Base-by-base conservation (phyloP, 257 asterid genomes). In the Apocynum venetum region DNA sequence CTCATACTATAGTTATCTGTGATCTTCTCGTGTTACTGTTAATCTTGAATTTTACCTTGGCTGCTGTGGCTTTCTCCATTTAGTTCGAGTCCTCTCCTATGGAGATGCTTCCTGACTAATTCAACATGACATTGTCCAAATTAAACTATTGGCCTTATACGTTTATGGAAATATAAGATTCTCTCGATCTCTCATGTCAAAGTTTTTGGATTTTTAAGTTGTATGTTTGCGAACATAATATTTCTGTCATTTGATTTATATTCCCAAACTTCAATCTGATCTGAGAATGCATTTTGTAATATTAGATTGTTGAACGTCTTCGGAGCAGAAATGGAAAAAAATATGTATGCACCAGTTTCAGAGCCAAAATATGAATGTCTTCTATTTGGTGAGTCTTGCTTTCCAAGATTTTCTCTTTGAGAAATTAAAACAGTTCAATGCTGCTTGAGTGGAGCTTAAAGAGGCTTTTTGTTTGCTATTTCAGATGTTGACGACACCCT, bases 401-500 rank as follows among this genome's bases (percentile, higher is more conserved):
- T 8, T 49, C 3, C 65, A 13, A 35, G 35, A 13, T 4, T 31
- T 44, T 47, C 12, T 47, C 41, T 52, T 57, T 31, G 20, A 17
- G 56, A 65, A 70, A 48, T 35, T 0, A 53, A 48, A 17, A 64
- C 53, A 19, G 59, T 17, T 44, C 36, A 64, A 48, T 8, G 68
- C 40, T 25, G 43, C 63, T 81, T 15, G 15, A 3, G 47, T 10
- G 14, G 17, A 53, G 72, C 60, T 31, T 57, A 68, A 11, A 13
- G 41, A 41, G 74, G 57, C 40, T 67, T 73, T 53, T 20, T 66
- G 25, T 41, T 61, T 74, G 52, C 70, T 36, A 74, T 86, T 82
- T 84, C 86, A 94, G 98, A 94, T 88, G 97, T 94, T 72, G 98
- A 94, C 79, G 97, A 94, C 76, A 91, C 98, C 66, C 88, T 94